Conservation (phyloP, 2,329 filamentous ascomycete genomes). For the Orbilia blumenaviensis region DNA sequence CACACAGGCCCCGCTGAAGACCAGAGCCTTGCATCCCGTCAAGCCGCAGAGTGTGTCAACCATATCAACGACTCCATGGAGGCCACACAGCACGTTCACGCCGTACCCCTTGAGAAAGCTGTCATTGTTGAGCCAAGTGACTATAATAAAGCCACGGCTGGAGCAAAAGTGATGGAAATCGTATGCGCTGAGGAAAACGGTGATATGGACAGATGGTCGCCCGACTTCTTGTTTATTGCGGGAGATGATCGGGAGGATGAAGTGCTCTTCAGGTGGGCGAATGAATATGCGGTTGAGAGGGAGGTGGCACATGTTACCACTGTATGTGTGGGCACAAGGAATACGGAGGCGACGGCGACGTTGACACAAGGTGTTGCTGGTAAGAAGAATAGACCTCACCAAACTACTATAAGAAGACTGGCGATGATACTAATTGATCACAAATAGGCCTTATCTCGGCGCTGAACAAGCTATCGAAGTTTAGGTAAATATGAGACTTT, state of each 20-base stretch:
- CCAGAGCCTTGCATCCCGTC: constrained; percentile 75
- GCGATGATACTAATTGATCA: constrained; percentile 40
- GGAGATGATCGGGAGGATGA: constrained; percentile 94
- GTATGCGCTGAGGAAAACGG: constrained; percentile 64
- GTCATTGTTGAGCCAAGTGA: constrained; percentile 85
- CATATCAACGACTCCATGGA: constrained; percentile 96
- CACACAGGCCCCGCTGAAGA: constrained; percentile 87
- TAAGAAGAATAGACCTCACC: too few species aligned
- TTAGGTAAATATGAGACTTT: constrained; percentile 1
- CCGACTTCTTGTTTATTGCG: constrained; percentile 88
- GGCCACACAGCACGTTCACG: constrained; percentile 77
- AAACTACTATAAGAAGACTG: background rate
- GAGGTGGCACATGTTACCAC: constrained; percentile 77
- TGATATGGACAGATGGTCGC: constrained; percentile 60
- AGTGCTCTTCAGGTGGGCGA: constrained; percentile 93
- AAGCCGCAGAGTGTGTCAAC: constrained; percentile 87
- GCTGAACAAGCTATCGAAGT: constrained; percentile 42
- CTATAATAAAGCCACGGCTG: constrained; percentile 87
- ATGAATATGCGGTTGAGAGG: constrained; percentile 71
- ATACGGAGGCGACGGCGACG: constrained; percentile 85
- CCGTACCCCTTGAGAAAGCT: constrained; percentile 79
- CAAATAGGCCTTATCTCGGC: constrained; percentile 8
- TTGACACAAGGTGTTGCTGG: constrained; percentile 91
- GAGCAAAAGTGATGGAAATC: constrained; percentile 73
- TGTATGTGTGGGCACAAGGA: constrained; percentile 84